Evolutionary conservation across 495 filamentous ascomycete genomes (phyloP).

Genomic region (Penicillium mononematosum): DNA sequence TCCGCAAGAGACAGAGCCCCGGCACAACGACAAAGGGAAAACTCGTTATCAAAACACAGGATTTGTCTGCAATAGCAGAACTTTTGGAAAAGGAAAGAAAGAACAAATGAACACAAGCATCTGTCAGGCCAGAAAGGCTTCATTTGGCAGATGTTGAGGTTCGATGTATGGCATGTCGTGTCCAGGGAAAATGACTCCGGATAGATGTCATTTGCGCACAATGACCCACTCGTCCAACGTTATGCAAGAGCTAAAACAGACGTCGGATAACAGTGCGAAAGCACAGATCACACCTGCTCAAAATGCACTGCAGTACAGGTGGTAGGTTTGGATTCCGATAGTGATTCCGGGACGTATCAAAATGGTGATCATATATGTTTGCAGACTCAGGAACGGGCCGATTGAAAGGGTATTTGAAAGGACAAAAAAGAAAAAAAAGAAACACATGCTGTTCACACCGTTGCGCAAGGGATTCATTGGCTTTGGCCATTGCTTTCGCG

Average conservation of each 20-base stretch:
- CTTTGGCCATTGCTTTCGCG: constrained; percentile 17
- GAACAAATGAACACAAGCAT: neutral
- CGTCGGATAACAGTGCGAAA: constrained; percentile 5
- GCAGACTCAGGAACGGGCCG: neutral
- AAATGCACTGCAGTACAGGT: neutral
- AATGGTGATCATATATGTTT: neutral
- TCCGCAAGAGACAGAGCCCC: neutral
- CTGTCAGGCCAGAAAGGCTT: neutral
- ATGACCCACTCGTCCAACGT: neutral
- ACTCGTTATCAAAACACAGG: neutral
- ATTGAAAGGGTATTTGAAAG: neutral
- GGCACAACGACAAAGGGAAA: constrained; percentile 3
- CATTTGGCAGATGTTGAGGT: neutral
- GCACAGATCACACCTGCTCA: constrained; percentile 3
- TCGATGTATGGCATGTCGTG: constrained; percentile 1
- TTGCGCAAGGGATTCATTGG: constrained; percentile 13
- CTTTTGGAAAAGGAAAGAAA: neutral
- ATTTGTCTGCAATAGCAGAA: constrained; percentile 1
- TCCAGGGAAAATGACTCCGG: constrained; percentile 9
- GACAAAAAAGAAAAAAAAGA: neutral
- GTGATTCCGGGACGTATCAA: neutral
- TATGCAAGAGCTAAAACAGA: constrained; percentile 17
- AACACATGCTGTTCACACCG: neutral
- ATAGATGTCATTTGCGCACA: constrained; percentile 16
- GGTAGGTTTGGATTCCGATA: neutral